Conservation (phyloP, 371 early-diverging fungal species). For the Blastocladiella emersonii region DNA sequence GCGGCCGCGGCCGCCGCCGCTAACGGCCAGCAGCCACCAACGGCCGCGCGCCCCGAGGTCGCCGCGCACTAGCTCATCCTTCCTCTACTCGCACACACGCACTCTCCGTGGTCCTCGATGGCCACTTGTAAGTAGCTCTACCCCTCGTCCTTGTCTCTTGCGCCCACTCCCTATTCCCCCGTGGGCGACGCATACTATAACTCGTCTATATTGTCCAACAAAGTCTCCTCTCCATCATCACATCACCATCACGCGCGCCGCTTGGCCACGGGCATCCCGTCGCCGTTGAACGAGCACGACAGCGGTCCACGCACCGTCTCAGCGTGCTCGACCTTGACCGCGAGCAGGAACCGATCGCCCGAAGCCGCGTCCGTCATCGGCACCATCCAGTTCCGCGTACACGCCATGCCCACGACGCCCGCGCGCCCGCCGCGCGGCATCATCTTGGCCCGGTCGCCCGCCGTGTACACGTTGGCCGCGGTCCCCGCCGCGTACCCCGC, state of each 20-base stretch:
- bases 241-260: too few species aligned
- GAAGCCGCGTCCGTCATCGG: background rate
- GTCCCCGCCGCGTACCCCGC: background rate
- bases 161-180: too few species aligned
- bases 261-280: background rate
- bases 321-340: background rate
- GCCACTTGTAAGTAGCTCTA: too few species aligned
- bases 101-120: too few species aligned
- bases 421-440: background rate
- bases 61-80: too few species aligned
- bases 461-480: background rate
- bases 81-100: too few species aligned
- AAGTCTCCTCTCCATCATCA: too few species aligned
- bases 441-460: background rate
- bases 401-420: background rate
- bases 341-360: background rate
- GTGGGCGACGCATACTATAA: too few species aligned
- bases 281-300: background rate
- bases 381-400: background rate
- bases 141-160: too few species aligned
- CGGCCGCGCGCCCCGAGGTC: too few species aligned
- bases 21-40: too few species aligned
- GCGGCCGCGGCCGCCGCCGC: background rate
- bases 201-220: too few species aligned
- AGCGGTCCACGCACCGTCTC: background rate